Conservation (phyloP, 345 rosid species). For the Punica granatum region DNA sequence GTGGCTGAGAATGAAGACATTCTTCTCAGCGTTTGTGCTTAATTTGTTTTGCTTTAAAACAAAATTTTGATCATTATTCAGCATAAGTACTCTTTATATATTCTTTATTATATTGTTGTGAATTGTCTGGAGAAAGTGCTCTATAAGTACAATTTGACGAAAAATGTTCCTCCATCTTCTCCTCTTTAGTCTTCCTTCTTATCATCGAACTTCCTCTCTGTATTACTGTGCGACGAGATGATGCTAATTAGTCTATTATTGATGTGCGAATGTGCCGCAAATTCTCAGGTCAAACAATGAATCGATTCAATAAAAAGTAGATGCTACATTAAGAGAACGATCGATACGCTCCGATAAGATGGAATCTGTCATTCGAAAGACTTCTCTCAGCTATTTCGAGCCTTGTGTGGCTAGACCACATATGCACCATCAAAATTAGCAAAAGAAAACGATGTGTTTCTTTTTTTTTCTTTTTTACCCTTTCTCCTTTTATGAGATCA, state of each 20-base stretch:
- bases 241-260: not conserved
- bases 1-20: too few species aligned
- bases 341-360: too few species aligned
- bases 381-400: too few species aligned
- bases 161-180: not conserved
- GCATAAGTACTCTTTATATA: not conserved
- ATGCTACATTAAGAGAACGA: not conserved
- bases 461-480: too few species aligned
- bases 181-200: not conserved
- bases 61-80: too few species aligned
- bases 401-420: too few species aligned
- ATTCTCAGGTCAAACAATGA: too few species aligned
- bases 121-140: not conserved
- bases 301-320: not conserved
- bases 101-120: not conserved
- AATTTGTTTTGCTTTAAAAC: too few species aligned
- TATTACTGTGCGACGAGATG: not conserved
- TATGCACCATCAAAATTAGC: not conserved
- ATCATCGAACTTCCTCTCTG: not conserved
- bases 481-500: too few species aligned
- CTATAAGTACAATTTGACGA: not conserved
- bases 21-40: too few species aligned
- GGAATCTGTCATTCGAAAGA: not conserved
- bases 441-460: not conserved
- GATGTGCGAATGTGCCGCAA: not conserved